Evolutionary conservation across 495 filamentous ascomycete genomes (phyloP), one percentile per base, ranked within the genome.

Genomic region (Sordaria brevicollis): DNA sequence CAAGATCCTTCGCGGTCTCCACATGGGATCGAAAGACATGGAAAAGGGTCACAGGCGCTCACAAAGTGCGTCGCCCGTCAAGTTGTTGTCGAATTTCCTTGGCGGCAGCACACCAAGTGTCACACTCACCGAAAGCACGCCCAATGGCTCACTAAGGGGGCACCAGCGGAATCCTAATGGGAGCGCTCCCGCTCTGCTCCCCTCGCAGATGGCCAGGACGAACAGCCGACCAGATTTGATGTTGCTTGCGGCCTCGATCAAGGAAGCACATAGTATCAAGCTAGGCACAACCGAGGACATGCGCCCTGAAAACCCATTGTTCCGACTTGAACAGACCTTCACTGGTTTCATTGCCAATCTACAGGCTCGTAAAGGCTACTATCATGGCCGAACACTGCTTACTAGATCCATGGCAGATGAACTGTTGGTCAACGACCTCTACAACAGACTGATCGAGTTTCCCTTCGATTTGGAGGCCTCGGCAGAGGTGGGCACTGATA

Each of bases 381-480:
- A 97, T 65, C 85, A 95, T 67, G 93, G 91, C 35, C 87, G 88
- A 65, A 87, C 87, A 19, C 82, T 97, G 31, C 87, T 91, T 62
- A 88, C 85, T 75, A 85, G 93, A 73, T 87, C 86, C 29, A 79
- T 84, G 33, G 91, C 89, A 4, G 91, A 96, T 72, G 91, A 94
- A 71, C 85, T 93, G 19, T 82, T 85, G 1, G 89, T 96, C 67
- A 96, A 97, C 76, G 93, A 96, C 72, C 83, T 97, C n/a, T 97
- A 96, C 81, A 97, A 97, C 74, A 83, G 87, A 36, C 84, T 97
- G 35, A 85, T 97, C 43, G 93, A 96, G 78, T 89, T 92, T 72
- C 91, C 93, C 0, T 89, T 85, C 66, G 91, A 90, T 71, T 81
- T 91, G 49, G 88, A 96, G 67, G 82, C 88, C 13, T 88, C 91